Base-by-base conservation (phyloP, 331 rosid genomes). In the Malus hybrid region DNA sequence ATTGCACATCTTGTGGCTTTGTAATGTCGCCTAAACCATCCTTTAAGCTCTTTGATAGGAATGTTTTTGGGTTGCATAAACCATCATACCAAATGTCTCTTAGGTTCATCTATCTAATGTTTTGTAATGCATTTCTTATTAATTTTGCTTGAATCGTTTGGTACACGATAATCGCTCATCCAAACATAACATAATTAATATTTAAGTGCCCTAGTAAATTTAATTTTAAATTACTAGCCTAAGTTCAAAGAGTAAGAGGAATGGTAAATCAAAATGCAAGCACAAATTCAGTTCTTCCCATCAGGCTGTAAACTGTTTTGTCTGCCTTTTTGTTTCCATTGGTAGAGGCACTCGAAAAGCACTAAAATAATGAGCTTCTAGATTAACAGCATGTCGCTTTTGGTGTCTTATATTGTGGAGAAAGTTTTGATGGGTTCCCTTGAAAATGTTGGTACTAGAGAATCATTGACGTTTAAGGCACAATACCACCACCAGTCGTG, bases 381-480 rank as follows among this genome's bases (percentile, higher is more conserved):
- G 80, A 74, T n/a, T 65, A 39, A 57, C 66, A 32, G 75, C 78
- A 80, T 32, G 82, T 84, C 87, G 82, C 82, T 77, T 48, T 84
- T 56, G 69, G 34, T 58, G 79, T 77, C 78, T 72, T 75, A 58
- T 46, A 73, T 77, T 72, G 83, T 78, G 81, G 79, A 65, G 85
- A 78, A 78, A 6, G 74, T 68, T 71, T 78, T 84, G 62, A 81
- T 84, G 83, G 64, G 61, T 70, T 63, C 68, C 75, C 55, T 84
- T 81, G 79, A 74, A 74, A 81, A 71, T 75, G 78, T 61, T 81
- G 63, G 78, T 39, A 39, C 46, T 22, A 24, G 24, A 71, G 83
- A 78, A 75, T 70, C 72, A 68, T 79, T 71, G 85, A 77, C 80
- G 79, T 79, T 71, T 30, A 79, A 79, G 86, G 80, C 86, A 84